Conservation (phyloP, 2,329 filamentous ascomycete genomes). For the Neocatenulostroma microsporum region DNA sequence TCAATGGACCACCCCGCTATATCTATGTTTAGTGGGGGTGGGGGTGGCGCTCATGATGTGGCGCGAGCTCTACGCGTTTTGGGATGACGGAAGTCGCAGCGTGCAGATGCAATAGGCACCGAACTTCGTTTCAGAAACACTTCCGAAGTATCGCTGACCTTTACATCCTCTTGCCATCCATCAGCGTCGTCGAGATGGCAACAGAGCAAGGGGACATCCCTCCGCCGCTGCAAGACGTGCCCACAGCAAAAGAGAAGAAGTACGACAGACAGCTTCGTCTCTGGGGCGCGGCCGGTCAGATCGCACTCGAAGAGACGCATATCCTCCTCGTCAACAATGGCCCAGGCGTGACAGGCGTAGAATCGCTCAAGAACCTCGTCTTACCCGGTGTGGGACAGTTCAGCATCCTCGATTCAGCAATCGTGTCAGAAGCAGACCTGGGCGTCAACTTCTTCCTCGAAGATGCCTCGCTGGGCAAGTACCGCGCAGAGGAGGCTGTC, state of each 20-base stretch:
- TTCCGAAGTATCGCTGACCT: too few relatives aligned
- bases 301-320: conserved; percentile 81
- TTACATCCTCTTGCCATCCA: too few relatives aligned
- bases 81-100: too few relatives aligned
- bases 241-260: conserved; percentile 54
- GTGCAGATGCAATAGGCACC: too few relatives aligned
- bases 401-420: conserved; percentile 74
- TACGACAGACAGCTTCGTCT: conserved; percentile 93
- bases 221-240: conserved; percentile 41
- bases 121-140: background rate
- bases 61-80: too few relatives aligned
- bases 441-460: conserved; percentile 97
- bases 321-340: conserved; percentile 87
- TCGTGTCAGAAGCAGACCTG: conserved; percentile 73
- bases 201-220: conserved; percentile 27
- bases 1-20: too few relatives aligned
- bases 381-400: conserved; percentile 86
- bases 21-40: too few relatives aligned
- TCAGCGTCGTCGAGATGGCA: conserved; percentile 10
- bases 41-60: too few relatives aligned
- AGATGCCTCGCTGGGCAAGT: conserved; percentile 64
- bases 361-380: conserved; percentile 95
- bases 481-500: conserved; percentile 69
- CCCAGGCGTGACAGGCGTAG: conserved; percentile 77
- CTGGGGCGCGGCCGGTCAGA: conserved; percentile 89